Base-by-base conservation (phyloP, 202 grass and related monocot species). In the Hordeum pubiflorum region DNA sequence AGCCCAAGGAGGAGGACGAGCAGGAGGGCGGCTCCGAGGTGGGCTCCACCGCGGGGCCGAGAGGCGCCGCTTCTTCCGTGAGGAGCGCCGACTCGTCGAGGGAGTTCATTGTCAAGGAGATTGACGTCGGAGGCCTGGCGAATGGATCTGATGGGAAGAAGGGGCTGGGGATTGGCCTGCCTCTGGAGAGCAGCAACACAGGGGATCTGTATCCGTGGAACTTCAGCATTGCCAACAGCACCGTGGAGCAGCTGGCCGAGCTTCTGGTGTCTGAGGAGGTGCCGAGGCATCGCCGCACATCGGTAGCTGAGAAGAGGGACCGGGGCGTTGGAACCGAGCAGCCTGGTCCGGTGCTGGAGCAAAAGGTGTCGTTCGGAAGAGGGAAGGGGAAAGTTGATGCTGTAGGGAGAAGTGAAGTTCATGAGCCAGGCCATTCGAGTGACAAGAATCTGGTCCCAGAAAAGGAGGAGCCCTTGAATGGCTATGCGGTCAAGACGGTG, bases 91-190 rank as follows among this genome's bases (percentile, higher is more conserved):
- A 92, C 67, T 88, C 88, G 0, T 96, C 93, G 0, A 96, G 89
- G 66, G 97, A 99, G 87, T 96, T 90, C 57, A 96, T 99, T 18
- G 91, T 99, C 38, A 99, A 99, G 77, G 97, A 99, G 84, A 96
- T 99, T 41, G 97, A 90, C 40, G 83, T 99, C 10, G 79, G 89
- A 38, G 82, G 64, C 18, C 58, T 89, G 74, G 76, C 60, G 0
- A 94, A 94, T 9, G 89, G 84, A 48, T 86, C 65, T 0, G 81
- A 87, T 2, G 74, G 70, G 10, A 89, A 81, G 83, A 99, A 90
- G 40, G 87, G 80, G 17, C 79, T 38, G 3, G 87, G 80, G 64
- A 79, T 76, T 41, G 74, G 59, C 66, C 77, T 85, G 11, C 50
- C 62, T 37, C 67, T 32, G 41, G 85, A 92, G n/a, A 89, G 68